phyloP scores from a whole-genome alignment of 1,284 basidiomycete species.

The Ceratorhiza oryzae-sativae region DNA sequence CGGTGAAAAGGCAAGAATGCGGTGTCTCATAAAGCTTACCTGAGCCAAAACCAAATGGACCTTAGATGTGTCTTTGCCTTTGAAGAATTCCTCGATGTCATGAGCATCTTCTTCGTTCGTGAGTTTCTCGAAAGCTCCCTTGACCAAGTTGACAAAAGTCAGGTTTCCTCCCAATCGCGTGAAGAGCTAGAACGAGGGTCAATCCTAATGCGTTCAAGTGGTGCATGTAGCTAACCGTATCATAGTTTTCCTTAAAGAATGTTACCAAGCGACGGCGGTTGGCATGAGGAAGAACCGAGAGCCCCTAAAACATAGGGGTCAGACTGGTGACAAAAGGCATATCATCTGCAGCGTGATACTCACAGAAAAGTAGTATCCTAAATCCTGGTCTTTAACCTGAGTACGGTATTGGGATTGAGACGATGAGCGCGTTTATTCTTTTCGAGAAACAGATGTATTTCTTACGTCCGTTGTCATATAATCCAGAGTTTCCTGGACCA shows the following conservation, averaged over 20 bases:
- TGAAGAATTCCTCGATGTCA: conserved; percentile 71
- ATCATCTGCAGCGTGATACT: neutral
- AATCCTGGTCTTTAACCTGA: conserved; percentile 67
- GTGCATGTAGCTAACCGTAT: conserved; percentile 56
- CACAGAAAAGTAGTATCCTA: conserved; percentile 60
- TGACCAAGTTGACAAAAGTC: conserved; percentile 56
- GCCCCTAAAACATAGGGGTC: conserved; percentile 45
- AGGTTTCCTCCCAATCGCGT: conserved; percentile 75
- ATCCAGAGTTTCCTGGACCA: conserved; percentile 66
- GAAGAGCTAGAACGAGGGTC: conserved; percentile 58
- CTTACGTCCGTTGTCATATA: conserved; percentile 58
- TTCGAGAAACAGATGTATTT: neutral
- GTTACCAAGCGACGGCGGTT: conserved; percentile 51
- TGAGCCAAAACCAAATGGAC: conserved; percentile 58
- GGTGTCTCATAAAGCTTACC: too few relatives aligned
- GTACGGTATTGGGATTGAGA: conserved; percentile 54
- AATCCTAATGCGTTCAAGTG: neutral
- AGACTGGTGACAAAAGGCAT: too few relatives aligned
- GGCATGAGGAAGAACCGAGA: conserved; percentile 56
- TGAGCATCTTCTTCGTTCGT: conserved; percentile 72
- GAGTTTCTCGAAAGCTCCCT: conserved; percentile 67
- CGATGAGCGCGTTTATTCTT: conserved; percentile 46
- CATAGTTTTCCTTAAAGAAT: conserved; percentile 66
- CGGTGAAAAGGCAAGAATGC: conserved; percentile 1
- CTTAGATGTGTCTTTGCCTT: conserved; percentile 56